Base-by-base conservation (phyloP, 352 stramenopile species). In the Pythium angustatum region DNA sequence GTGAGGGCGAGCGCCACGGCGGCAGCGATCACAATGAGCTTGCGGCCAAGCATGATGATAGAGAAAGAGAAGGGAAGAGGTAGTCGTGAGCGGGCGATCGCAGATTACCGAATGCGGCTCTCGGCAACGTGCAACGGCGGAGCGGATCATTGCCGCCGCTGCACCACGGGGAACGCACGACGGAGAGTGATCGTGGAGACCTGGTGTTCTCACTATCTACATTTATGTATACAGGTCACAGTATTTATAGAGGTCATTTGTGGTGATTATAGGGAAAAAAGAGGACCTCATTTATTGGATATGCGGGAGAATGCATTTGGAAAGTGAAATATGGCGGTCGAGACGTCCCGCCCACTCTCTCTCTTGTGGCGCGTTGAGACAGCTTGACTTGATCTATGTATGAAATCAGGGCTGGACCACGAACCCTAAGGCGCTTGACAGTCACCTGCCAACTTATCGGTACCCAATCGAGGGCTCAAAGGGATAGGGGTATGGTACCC, bases 1-100 rank as follows among this genome's bases (percentile, higher is more conserved):
- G 28, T 40, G 21, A 62, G n/a, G 22, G 52, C 50, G 51, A 68
- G 52, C 26, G 64, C 64, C 45, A 64, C 64, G 26, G 56, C 53
- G 21, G 64, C 64, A 8, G 64, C 64, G 44, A 71, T 71, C 21
- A 66, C 40, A 15, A 71, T 33, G 57, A 71, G 64, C 64, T 71
- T 71, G 45, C 64, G 64, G 41, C 49, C 51, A 43, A 71, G 63
- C 62, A 69, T 69, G 15, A 11, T 64, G n/a, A 30, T 33, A 30
- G 54, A 33, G 15, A 34, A 26, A n/a, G 54, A 22, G 15, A 1
- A 17, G 31, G n/a, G 30, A 14, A 21, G 27, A 12, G 0, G 43
- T 31, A 22, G 43, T 19, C 40, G 12, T 36, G 24, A 12, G 45
- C 2, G 26, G 45, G 15, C 19, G 45, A 21, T 12, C 24, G 45